Percentiles rank a stretch among this genome's conserved stretches.
phyloP scores from a whole-genome alignment of 805 yeast genomes.

The Maudiozyma pseudohumilis region DNA sequence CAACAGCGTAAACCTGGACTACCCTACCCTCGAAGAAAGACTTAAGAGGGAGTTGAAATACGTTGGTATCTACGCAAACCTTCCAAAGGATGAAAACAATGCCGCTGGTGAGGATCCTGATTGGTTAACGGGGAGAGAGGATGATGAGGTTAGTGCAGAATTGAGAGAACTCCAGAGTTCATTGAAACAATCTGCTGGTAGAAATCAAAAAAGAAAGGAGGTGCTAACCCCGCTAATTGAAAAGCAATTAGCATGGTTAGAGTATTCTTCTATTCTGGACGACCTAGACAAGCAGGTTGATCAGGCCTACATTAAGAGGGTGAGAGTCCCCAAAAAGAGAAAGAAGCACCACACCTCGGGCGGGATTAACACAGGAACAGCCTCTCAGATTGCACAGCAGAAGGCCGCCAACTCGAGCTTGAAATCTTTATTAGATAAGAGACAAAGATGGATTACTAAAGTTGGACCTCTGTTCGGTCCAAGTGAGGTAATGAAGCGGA shows the following conservation, averaged over 20 bases:
- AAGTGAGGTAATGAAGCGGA: constrained; percentile 60
- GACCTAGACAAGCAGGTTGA: constrained; percentile 96
- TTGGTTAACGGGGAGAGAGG: constrained; percentile 78
- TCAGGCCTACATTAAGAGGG: constrained; percentile 78
- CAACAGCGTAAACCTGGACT: constrained; percentile 46
- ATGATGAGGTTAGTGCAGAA: constrained; percentile 87
- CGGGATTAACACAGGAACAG: constrained; percentile 16
- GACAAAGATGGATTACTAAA: constrained; percentile 77
- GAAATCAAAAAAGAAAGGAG: constrained; percentile 60
- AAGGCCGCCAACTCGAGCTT: constrained; percentile 71
- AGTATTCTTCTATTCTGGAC: constrained; percentile 78
- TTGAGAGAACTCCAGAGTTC: constrained; percentile 63
- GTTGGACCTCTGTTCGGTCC: constrained; percentile 79
- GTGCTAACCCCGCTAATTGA: constrained; percentile 62
- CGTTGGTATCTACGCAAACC: constrained; percentile 78
- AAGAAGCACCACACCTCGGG: constrained; percentile 24
- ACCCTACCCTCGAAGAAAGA: constrained; percentile 75
- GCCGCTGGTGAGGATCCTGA: constrained; percentile 30
- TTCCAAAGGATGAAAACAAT: constrained; percentile 27
- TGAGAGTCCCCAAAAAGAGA: constrained; percentile 54
- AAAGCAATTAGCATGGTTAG: constrained; percentile 91
- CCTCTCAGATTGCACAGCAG: constrained; percentile 41
- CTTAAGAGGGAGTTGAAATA: constrained; percentile 78
- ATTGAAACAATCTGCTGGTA: constrained; percentile 46
- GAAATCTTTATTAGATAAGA: constrained; percentile 71